Base-by-base conservation (phyloP, 2,329 filamentous ascomycete species). In the Curvularia sp. region DNA sequence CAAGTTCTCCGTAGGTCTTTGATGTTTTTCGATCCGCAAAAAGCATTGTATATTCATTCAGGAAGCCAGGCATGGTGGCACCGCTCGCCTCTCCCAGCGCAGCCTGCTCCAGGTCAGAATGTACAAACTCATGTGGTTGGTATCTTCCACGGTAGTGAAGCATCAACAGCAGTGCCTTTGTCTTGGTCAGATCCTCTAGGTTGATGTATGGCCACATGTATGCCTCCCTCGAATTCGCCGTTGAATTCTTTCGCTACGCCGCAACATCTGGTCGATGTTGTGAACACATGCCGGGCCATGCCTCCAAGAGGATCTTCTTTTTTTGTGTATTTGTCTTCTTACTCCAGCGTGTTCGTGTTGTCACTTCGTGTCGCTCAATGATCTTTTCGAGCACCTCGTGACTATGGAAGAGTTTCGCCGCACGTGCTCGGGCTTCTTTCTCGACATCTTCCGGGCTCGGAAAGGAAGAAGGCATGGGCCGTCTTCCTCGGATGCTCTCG, bases 121-220 rank as follows among this genome's bases (percentile, higher is more conserved):
- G 74, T 0, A 81, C 81, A 64, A 87, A 88, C 0, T 68, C 60
- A 7, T 75, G 67, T 0, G 85, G 85, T 0, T 67, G 61, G 57
- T 84, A 65, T 0, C 82, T 79, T 8, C 78, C 83, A 5, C 86
- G 78, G 0, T 83, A 72, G 53, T 86, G 84, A 15, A 88, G 69
- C 19, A 88, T 73, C 4, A 64, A 25, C 5, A 87, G 67, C 8
- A 88, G 65, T 0, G 72, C 59, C 51, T 79, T 82, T 0, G 1
- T 32, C 43, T 32, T 46, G 27, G 27, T 46, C 13, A 88, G 74
- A 63, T 87, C 85, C 57, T 87, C 83, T 32, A 83, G 76, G 60
- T 88, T 88, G 69, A 88, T 81, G 48, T 82, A 78, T 0, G 85
- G 85, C 79, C 80, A 86, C 45, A 84, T 38, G 28, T 59, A 67